These are phyloP conservation scores for Carex arenaria DNA, from an alignment of 202 grass and related monocot genomes.

Conservation along the genomic window DNA sequence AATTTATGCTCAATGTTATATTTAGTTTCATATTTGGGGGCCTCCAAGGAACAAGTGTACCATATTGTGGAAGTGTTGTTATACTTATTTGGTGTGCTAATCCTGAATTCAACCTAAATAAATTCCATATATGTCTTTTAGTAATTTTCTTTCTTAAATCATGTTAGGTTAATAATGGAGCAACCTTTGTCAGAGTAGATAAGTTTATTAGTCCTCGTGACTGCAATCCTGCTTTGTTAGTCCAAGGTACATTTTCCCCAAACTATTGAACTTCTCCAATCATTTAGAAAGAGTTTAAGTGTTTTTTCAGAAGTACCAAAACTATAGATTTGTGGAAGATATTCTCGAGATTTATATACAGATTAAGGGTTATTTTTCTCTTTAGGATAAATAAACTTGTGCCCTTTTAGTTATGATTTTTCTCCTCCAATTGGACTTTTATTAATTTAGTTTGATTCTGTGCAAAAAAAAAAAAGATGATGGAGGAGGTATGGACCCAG, in stretches of 20 bases:
- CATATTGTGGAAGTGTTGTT: background rate
- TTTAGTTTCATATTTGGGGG: background rate
- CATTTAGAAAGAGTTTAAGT: background rate
- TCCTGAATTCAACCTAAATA: constrained; percentile 11
- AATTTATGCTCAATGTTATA: background rate
- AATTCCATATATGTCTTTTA: constrained; percentile 28
- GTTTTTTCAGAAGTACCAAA: background rate
- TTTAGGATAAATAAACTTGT: background rate
- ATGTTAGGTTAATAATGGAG: constrained; percentile 71
- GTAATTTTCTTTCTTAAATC: constrained; percentile 25
- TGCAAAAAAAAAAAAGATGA: constrained; percentile 51
- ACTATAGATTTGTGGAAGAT: background rate
- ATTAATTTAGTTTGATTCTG: constrained; percentile 3
- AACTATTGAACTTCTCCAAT: constrained; percentile 1
- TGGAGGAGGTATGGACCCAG: constrained; percentile 95
- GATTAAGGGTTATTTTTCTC: background rate
- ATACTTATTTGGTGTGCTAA: background rate
- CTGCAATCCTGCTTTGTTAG: constrained; percentile 55
- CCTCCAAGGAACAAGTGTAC: background rate
- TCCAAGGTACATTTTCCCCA: constrained; percentile 57
- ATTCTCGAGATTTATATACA: background rate
- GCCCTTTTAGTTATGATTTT: background rate
- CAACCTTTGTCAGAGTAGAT: constrained; percentile 68
- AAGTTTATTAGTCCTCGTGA: constrained; percentile 61
- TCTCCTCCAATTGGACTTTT: background rate